A percentile compares a stretch with the other conserved stretches of the same genome.
Conservation (phyloP, 140 eudicot species). For the Erigeron philadelphicus region DNA sequence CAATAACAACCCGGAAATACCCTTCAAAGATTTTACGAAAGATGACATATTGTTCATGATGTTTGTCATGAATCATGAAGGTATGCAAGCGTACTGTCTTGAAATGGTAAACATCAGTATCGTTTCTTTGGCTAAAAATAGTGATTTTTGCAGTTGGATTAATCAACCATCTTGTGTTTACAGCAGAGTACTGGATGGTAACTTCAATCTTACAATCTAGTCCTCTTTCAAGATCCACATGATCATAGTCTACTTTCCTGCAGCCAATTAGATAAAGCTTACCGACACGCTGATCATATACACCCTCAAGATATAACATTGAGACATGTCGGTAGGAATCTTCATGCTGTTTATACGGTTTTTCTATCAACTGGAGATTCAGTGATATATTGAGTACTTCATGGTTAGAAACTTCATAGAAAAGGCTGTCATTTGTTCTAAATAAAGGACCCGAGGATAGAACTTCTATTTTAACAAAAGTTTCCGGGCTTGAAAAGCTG, state of each 20-base stretch:
- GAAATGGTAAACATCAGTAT: constrained; percentile 25
- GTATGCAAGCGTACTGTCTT: constrained; percentile 20
- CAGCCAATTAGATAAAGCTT: constrained; percentile 31
- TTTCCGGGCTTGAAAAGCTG: constrained; percentile 8
- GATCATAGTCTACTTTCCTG: constrained; percentile 29
- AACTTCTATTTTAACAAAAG: constrained; percentile 30
- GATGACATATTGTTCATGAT: constrained; percentile 23
- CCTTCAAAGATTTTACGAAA: constrained; percentile 35
- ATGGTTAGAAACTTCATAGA: constrained; percentile 7
- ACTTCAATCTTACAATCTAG: constrained; percentile 40
- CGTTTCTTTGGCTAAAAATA: constrained; percentile 35
- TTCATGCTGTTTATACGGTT: constrained; percentile 18
- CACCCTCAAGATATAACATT: constrained; percentile 37
- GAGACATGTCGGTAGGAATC: constrained; percentile 30
- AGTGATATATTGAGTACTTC: constrained; percentile 32
- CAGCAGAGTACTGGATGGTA: constrained; percentile 28
- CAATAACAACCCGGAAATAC: constrained; percentile 26
- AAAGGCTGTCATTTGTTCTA: constrained; percentile 13
- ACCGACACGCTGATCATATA: constrained; percentile 31
- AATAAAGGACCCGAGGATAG: constrained; percentile 31
- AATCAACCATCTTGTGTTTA: constrained; percentile 34
- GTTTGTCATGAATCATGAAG: constrained; percentile 23
- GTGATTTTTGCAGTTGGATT: constrained; percentile 38
- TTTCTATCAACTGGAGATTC: constrained; percentile 26
- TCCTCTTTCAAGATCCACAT: constrained; percentile 28